These are phyloP conservation scores for Kodamaea jinghongensis DNA, from an alignment of 805 yeast species.

Conservation along the genomic window DNA sequence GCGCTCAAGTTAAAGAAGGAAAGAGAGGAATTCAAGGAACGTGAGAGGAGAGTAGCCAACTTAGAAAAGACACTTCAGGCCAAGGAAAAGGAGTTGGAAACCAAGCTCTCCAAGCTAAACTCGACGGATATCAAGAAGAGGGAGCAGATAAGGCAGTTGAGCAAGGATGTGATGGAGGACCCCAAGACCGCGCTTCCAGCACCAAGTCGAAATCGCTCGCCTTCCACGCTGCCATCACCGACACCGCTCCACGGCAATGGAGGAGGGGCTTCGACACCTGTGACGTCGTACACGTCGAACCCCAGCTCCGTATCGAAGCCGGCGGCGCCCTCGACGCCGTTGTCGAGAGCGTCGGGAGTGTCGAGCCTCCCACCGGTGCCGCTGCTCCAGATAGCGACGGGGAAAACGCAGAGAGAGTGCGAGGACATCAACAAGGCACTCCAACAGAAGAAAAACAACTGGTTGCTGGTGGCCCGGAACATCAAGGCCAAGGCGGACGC, in stretches of 20 bases:
- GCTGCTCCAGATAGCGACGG: neutral
- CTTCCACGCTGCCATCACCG: conserved; percentile 9
- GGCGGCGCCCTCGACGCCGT: too few relatives aligned
- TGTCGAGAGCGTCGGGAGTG: too few relatives aligned
- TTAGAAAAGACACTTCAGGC: conserved; percentile 7
- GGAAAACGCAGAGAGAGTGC: conserved; percentile 2
- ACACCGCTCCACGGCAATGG: conserved; percentile 1
- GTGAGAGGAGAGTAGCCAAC: conserved; percentile 8
- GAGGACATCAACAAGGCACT: conserved; percentile 18
- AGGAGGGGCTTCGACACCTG: conserved; percentile 1
- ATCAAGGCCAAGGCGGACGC: conserved; percentile 40
- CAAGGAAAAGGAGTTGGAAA: conserved; percentile 9
- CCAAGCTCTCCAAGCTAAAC: conserved; percentile 3
- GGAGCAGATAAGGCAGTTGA: conserved; percentile 19
- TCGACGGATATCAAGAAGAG: conserved; percentile 10
- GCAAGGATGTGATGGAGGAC: conserved; percentile 17
- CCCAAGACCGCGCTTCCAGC: conserved; percentile 3
- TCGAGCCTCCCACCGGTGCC: conserved; percentile 7
- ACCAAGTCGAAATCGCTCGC: neutral
- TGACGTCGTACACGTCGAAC: neutral
- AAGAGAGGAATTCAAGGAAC: conserved; percentile 6
- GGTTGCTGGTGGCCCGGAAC: conserved; percentile 35
- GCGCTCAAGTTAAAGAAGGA: conserved; percentile 4
- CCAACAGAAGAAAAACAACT: conserved; percentile 24
- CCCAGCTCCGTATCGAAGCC: too few relatives aligned